Evolutionary conservation across 805 yeast genomes (phyloP), one percentile per base, ranked within the genome.

Genomic region (Hemisphaericaspora nanyangensis): DNA sequence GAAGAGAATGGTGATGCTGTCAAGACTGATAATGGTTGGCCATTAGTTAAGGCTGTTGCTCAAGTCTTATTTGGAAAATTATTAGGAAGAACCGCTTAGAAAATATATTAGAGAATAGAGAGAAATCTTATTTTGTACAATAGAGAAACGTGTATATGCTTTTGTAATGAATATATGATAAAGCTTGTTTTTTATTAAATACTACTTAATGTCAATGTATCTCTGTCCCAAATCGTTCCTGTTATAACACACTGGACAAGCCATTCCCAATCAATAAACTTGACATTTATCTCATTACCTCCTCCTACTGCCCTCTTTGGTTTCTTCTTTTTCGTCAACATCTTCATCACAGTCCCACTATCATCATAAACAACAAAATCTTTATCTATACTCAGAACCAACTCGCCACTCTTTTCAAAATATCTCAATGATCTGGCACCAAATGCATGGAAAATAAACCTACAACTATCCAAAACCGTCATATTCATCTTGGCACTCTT

Each of bases 1-100:
- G 96, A 90, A 67, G 98, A 90, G 67, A 90, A 90, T 57, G 96
- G 96, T 17, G 96, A 90, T 62, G 95, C 96, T 7, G 95, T 87
- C 6, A 81, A 91, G 68, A 73, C 74, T 40, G 93, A 85, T 60
- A 82, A 81, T 47, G 93, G 95, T n/a, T 75, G 79, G 70, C 84
- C 84, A 35, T 72, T 85, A 50, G 65, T 84, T 31, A 77, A 72
- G 52, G 80, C 79, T 29, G 79, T 80, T 15, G 31, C 45, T 12
- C 31, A 43, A 20, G 50, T 51, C 19, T 51, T 61, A 40, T 52
- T 45, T 40, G 54, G 47, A 48, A 60, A 65, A 46, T 18, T 56
- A 15, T 52, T 49, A 17, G 43, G 46, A 22, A 35, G 35, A 35
- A n/a, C n/a, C n/a, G 40, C 46, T 27, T 43, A 31, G 16, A 22